Conservation (phyloP, 2,329 filamentous ascomycete species). For the Dactylellina sp. region DNA sequence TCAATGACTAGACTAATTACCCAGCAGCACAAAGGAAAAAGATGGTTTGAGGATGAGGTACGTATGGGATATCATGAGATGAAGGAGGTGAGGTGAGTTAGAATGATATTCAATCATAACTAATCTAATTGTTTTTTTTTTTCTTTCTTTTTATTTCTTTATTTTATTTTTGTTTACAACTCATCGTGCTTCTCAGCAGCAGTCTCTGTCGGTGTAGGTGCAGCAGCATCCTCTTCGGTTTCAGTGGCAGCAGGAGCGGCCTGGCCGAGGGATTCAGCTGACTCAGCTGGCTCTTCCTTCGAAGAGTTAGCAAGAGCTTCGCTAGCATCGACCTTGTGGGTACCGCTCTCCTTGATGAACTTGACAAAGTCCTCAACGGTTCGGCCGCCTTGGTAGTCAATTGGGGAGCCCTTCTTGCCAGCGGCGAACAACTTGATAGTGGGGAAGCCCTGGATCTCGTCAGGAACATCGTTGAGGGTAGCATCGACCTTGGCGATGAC, state of each 20-base stretch:
- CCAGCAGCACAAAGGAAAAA: constrained; percentile 52
- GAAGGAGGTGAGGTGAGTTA: constrained; percentile 5
- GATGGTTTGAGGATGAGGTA: constrained; percentile 22
- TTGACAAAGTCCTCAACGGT: constrained; percentile 90
- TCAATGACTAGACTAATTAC: constrained; percentile 42
- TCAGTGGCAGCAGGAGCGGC: constrained; percentile 64
- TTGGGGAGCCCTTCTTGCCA: constrained; percentile 82
- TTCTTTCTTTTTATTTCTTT: constrained; percentile 24
- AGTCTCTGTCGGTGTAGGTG: not conserved
- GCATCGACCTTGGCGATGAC: constrained; percentile 97
- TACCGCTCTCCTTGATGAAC: constrained; percentile 96
- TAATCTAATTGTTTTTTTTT: not conserved
- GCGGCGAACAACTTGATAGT: constrained; percentile 99
- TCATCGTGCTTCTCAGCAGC: constrained; percentile 40
- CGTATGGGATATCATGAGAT: constrained; percentile 41
- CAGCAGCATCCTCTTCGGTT: constrained; percentile 61
- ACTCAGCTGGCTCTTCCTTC: constrained; percentile 70
- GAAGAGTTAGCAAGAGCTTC: constrained; percentile 64
- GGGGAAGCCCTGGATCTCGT: constrained; percentile 96
- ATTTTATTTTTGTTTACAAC: constrained; percentile 55
- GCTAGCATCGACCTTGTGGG: constrained; percentile 78
- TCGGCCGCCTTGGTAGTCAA: constrained; percentile 88
- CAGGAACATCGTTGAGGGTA: constrained; percentile 93
- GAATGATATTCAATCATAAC: constrained; percentile 13
- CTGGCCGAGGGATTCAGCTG: constrained; percentile 66